phyloP scores from a whole-genome alignment of 441 rosid species.

The Erodium chrysanthum region DNA sequence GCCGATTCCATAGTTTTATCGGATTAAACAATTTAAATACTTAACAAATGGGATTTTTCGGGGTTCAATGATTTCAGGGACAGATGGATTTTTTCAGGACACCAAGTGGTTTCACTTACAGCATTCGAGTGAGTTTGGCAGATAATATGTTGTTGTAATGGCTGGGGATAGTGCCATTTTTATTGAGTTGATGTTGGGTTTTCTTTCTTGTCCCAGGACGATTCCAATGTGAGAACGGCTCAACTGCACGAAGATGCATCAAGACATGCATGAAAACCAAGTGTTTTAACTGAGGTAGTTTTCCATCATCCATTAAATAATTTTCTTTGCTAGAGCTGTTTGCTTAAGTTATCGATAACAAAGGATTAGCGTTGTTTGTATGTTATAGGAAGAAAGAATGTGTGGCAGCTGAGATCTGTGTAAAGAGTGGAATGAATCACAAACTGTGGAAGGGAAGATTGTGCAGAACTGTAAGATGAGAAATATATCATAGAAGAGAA shows the following conservation, averaged over 20 bases:
- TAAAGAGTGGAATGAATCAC: too few relatives aligned
- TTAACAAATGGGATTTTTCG: not conserved
- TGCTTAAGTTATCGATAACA: not conserved
- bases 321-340: too few relatives aligned
- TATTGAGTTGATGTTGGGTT: not conserved
- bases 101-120: slow-evolving; percentile 41
- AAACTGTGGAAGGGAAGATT: too few relatives aligned
- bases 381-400: slow-evolving; percentile 5
- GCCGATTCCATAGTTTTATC: not conserved
- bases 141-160: not conserved
- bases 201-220: slow-evolving; percentile 41
- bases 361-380: not conserved
- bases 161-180: not conserved
- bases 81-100: slow-evolving; percentile 71
- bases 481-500: too few relatives aligned
- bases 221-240: slow-evolving; percentile 55
- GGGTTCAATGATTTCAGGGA: slow-evolving; percentile 28
- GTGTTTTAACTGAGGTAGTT: not conserved
- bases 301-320: not conserved
- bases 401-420: too few relatives aligned
- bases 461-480: too few relatives aligned
- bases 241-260: slow-evolving; percentile 68
- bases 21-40: slow-evolving; percentile 1
- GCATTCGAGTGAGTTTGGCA: slow-evolving; percentile 52
- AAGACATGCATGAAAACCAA: slow-evolving; percentile 42